Conservation (phyloP, 31 red algal genomes). For the Odonthalia washingtoniensis region DNA sequence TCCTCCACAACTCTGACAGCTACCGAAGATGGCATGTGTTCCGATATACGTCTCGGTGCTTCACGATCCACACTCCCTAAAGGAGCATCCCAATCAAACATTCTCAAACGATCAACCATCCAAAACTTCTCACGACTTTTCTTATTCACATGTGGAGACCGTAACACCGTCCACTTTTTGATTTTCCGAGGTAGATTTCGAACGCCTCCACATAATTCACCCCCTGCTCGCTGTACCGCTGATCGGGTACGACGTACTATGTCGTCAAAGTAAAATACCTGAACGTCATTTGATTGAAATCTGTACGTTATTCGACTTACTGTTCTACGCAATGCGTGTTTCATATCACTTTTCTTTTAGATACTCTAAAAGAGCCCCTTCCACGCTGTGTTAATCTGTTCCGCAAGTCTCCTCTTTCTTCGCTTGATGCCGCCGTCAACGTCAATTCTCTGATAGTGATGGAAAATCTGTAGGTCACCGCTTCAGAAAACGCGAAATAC, state of each 20-base stretch:
- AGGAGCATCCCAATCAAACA: constrained; percentile 67
- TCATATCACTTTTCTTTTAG: too few species aligned
- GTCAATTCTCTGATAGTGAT: too few species aligned
- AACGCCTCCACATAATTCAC: constrained; percentile 55
- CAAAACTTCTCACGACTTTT: constrained; percentile 81
- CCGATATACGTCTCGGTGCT: constrained; percentile 48
- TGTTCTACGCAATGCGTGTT: too few species aligned
- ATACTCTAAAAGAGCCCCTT: too few species aligned
- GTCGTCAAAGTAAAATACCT: constrained; percentile 66
- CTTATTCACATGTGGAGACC: constrained; percentile 85
- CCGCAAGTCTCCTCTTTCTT: too few species aligned
- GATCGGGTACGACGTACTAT: constrained; percentile 51
- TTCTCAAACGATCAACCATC: constrained; percentile 57
- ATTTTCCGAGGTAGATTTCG: constrained; percentile 61
- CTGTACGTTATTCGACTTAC: constrained; percentile 71
- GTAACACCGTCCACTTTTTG: constrained; percentile 75
- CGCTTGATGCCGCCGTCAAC: too few species aligned
- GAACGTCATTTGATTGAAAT: constrained; percentile 77
- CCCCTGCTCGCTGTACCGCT: constrained; percentile 72
- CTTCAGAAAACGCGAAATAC: too few species aligned
- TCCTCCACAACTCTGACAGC: constrained; percentile 64
- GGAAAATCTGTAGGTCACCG: too few species aligned
- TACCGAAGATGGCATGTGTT: constrained; percentile 56
- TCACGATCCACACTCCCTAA: constrained; percentile 50
- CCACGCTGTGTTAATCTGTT: too few species aligned